Evolutionary conservation across 192 early-diverging fungal genomes (phyloP), one percentile per base, ranked within the genome.

Genomic region (Coemansia sp.): DNA sequence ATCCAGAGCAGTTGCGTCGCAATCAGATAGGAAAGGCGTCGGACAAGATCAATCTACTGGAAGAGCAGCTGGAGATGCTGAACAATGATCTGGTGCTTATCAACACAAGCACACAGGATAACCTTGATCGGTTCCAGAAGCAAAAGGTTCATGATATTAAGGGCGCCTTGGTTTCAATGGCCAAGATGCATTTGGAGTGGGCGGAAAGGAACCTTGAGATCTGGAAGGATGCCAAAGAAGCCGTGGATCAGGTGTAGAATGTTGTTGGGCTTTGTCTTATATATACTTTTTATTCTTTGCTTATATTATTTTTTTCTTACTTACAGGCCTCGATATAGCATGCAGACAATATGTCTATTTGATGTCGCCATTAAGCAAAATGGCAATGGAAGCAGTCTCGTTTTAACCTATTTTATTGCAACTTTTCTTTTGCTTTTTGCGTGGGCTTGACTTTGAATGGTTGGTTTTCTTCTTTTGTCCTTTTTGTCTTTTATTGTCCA

Each of bases 111-210:
- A 90, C 95, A 49, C 95, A 98, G 77, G 81, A 85, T 15, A 94
- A 99, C 67, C 71, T 99, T 70, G 95, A 98, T 63, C 84, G 95
- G 39, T 99, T 97, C 84, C 97, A 99, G 82, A 84, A 92, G 65
- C 90, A 95, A 68, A 99, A 99, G 81, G 85, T 97, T 44, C 76
- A 83, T 40, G 95, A 99, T 65, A 65, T 99, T 40, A 85, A 91
- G 59, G 88, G 92, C 65, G 88, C 93, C 72, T 67, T 99, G 59
- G 76, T 96, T 41, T 86, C 85, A 9, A 89, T 88, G 73, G 90
- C 91, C 40, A 88, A 87, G 63, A 85, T 85, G 61, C 90, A 92
- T 39, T 71, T 88, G 38, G 86, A 87, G 54, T 92, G 89, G 86
- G 89, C 88, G 23, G 87, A 89, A 76, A 89, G 90, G 64, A 78